phyloP scores from a whole-genome alignment of 805 yeast genomes.

The fission yeast (Schizosaccharomyces pombe) region DNA sequence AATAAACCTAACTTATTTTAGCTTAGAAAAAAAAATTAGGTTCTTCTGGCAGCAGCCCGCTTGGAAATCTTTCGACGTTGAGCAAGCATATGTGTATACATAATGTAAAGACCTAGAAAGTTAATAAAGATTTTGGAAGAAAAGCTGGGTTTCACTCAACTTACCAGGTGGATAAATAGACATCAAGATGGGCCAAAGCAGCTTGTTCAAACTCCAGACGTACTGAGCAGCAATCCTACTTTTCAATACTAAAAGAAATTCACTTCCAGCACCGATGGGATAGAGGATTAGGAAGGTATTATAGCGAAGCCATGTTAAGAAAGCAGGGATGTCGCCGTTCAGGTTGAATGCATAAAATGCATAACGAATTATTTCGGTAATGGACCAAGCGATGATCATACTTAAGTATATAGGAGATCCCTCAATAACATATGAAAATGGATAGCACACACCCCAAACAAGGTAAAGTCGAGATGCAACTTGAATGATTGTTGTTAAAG shows the following conservation, averaged over 20 bases:
- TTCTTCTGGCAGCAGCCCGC: too few relatives aligned
- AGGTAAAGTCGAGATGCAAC: slow-evolving; percentile 65
- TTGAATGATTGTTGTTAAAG: slow-evolving; percentile 65
- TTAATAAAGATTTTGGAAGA: not conserved
- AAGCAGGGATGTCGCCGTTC: slow-evolving; percentile 29
- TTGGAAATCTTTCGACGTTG: slow-evolving; percentile 50
- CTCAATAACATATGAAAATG: slow-evolving; percentile 54
- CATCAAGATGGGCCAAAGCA: slow-evolving; percentile 32
- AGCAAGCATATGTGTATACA: slow-evolving; percentile 68
- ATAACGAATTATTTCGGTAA: slow-evolving; percentile 81
- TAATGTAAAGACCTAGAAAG: slow-evolving; percentile 29
- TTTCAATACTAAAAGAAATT: slow-evolving; percentile 41
- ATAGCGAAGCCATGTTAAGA: slow-evolving; percentile 54
- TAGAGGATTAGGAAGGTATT: slow-evolving; percentile 60
- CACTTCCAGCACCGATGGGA: slow-evolving; percentile 83
- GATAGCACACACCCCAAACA: slow-evolving; percentile 57
- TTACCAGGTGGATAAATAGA: slow-evolving; percentile 56
- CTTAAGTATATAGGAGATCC: slow-evolving; percentile 31
- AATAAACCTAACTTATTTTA: too few relatives aligned
- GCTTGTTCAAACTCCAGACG: slow-evolving; percentile 25
- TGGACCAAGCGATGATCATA: slow-evolving; percentile 66
- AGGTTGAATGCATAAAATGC: slow-evolving; percentile 60
- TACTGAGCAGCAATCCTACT: slow-evolving; percentile 44
- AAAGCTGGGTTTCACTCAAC: not conserved
- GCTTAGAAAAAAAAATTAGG: too few relatives aligned